Evolutionary conservation across 192 early-diverging fungal genomes (phyloP).

Genomic region (Chytriomyces sp.): DNA sequence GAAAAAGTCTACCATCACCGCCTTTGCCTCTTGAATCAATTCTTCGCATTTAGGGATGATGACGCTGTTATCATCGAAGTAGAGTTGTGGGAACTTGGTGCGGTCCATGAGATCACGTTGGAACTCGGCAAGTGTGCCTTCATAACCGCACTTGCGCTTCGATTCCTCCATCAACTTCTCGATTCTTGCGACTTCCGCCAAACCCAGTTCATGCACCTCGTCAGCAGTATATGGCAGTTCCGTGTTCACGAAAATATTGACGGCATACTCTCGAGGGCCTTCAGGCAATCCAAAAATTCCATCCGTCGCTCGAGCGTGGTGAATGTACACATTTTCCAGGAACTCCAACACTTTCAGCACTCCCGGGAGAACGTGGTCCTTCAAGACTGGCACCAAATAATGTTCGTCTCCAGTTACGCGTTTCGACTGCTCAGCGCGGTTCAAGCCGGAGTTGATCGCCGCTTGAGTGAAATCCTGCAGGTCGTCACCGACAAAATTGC

Average conservation of each 20-base stretch:
- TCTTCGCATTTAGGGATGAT: conserved; percentile 26
- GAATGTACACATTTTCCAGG: conserved; percentile 30
- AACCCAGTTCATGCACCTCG: conserved; percentile 34
- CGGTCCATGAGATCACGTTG: conserved; percentile 26
- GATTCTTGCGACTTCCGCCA: conserved; percentile 39
- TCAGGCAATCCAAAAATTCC: conserved; percentile 32
- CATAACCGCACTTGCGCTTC: conserved; percentile 23
- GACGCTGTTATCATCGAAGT: conserved; percentile 16
- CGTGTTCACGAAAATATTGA: conserved; percentile 25
- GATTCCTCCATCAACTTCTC: conserved; percentile 21
- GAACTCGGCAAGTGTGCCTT: conserved; percentile 30
- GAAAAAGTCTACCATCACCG: conserved; percentile 20
- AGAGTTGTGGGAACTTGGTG: conserved; percentile 23
- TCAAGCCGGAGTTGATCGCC: not conserved
- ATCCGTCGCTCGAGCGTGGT: conserved; percentile 26
- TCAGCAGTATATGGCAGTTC: conserved; percentile 15
- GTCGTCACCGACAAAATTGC: not conserved
- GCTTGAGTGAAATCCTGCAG: conserved; percentile 1
- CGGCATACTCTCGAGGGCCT: conserved; percentile 31
- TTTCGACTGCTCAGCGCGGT: not conserved
- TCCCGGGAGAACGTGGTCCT: conserved; percentile 21
- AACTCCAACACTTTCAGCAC: conserved; percentile 15
- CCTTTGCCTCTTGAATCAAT: not conserved
- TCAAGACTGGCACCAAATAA: conserved; percentile 16
- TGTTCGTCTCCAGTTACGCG: not conserved